Conservation (phyloP, 2,329 filamentous ascomycete species). For the Colletotrichum musicola region DNA sequence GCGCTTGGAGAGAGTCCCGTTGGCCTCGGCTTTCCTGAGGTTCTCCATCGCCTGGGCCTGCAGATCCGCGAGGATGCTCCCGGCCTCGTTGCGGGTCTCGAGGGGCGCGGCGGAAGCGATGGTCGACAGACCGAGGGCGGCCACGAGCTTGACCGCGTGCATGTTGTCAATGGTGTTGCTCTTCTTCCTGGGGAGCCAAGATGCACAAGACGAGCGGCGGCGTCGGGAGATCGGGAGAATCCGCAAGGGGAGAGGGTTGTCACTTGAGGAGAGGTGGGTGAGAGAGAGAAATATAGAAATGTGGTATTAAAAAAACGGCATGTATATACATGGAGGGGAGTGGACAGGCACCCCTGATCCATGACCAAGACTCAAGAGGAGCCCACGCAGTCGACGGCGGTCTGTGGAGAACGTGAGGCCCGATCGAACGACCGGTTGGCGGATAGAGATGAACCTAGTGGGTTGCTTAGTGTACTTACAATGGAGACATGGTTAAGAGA, state of each 20-base stretch:
- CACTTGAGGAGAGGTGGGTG: constrained; percentile 4
- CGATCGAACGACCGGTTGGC: neutral
- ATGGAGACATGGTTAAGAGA: too few relatives aligned
- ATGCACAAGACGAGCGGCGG: too few relatives aligned
- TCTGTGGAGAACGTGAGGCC: constrained; percentile 11
- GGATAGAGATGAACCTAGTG: neutral
- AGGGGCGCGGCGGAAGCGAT: constrained; percentile 13
- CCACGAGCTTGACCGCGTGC: constrained; percentile 20
- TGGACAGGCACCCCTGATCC: constrained; percentile 10
- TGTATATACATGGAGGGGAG: neutral
- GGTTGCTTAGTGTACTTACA: neutral
- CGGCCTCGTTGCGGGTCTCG: constrained; percentile 22
- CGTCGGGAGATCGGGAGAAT: neutral
- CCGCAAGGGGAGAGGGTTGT: constrained; percentile 11
- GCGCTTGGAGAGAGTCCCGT: constrained; percentile 26
- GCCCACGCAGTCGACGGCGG: neutral
- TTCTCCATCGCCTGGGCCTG: constrained; percentile 28
- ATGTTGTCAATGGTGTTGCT: neutral
- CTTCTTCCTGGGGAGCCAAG: too few relatives aligned
- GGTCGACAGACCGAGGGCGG: constrained; percentile 22
- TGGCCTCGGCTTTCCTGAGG: constrained; percentile 22
- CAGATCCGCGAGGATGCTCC: constrained; percentile 17
- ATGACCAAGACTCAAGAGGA: neutral
- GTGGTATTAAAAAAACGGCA: too few relatives aligned
- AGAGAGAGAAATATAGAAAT: constrained; percentile 11